Percentiles rank a stretch among this genome's conserved stretches.
phyloP scores from a whole-genome alignment of 208 protist genomes.

The Leptomonas pyrrhocoris region DNA sequence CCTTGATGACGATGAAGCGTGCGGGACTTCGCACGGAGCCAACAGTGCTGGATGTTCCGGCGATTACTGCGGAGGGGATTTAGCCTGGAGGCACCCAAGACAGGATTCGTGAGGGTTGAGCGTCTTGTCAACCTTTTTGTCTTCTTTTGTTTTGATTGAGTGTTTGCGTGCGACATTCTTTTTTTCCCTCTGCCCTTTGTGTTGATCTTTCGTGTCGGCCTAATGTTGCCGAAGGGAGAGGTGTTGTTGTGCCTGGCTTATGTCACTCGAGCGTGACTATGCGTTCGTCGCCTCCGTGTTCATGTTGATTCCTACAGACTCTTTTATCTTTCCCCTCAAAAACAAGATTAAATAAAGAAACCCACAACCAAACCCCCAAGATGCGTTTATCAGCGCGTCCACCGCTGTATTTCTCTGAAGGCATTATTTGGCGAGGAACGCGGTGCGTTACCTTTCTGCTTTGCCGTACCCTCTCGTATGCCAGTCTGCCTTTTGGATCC shows the following conservation, averaged over 20 bases:
- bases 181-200: conserved; percentile 28
- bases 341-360: not conserved
- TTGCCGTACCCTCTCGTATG: too few relatives aligned
- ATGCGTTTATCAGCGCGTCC: too few relatives aligned
- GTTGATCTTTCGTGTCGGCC: conserved; percentile 17
- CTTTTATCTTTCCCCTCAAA: not conserved
- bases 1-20: conserved; percentile 83
- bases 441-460: not conserved
- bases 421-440: not conserved
- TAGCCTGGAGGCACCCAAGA: conserved; percentile 30
- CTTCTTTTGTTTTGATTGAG: too few relatives aligned
- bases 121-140: too few relatives aligned
- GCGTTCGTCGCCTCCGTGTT: not conserved
- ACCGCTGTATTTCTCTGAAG: not conserved
- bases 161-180: conserved; percentile 1
- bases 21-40: conserved; percentile 70
- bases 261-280: conserved; percentile 9
- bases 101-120: not conserved
- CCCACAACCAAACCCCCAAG: too few relatives aligned
- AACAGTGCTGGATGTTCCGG: conserved; percentile 82
- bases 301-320: conserved; percentile 13
- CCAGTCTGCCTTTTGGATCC: too few relatives aligned
- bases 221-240: not conserved
- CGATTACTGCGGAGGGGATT: conserved; percentile 90
- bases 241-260: not conserved